Evolutionary conservation across 257 asterid species (phyloP).

Genomic region (Solanum dulcamara): DNA sequence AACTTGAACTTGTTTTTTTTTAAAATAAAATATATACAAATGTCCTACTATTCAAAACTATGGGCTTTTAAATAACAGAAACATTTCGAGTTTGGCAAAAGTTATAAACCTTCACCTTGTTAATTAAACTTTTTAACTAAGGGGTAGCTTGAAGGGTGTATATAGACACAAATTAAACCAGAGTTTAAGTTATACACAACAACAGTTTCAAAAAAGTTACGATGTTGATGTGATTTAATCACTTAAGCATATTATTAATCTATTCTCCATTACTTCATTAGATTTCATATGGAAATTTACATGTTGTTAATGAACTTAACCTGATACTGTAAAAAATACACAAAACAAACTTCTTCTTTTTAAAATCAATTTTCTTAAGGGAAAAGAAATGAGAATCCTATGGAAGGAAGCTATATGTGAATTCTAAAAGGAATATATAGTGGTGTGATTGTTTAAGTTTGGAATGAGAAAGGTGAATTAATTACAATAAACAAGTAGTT

Average conservation of each 20-base stretch:
- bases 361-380: neutral
- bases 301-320: neutral
- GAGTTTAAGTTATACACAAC: neutral
- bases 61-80: neutral
- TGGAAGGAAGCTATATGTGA: neutral
- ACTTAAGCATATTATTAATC: neutral
- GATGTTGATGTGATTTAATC: neutral
- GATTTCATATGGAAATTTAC: neutral
- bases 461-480: neutral
- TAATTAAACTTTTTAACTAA: neutral
- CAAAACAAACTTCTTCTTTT: neutral
- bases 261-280: neutral
- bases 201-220: neutral
- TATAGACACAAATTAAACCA: neutral
- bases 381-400: neutral
- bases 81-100: neutral
- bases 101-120: neutral
- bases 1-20: neutral
- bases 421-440: neutral
- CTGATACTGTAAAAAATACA: neutral
- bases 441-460: neutral
- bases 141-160: neutral
- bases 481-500: slow-evolving; percentile 9
- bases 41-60: neutral
- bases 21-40: neutral